Percentiles rank a stretch among this genome's conserved stretches.
These are phyloP conservation scores for Hypoxylon sp. DNA, from an alignment of 2,329 filamentous ascomycete species.

Conservation along the genomic window DNA sequence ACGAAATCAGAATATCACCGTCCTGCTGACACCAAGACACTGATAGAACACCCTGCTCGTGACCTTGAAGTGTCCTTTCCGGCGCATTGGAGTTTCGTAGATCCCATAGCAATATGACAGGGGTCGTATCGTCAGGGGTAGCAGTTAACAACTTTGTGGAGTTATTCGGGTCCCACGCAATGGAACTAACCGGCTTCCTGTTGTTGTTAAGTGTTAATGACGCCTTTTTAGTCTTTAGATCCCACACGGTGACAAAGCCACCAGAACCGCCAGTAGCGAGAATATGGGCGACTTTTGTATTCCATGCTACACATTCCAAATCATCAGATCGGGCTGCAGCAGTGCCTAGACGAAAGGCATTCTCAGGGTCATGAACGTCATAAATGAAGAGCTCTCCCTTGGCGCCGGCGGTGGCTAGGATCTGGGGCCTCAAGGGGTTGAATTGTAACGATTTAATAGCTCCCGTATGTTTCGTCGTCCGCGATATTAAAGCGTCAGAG, in stretches of 20 bases:
- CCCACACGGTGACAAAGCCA: slow-evolving; percentile 98
- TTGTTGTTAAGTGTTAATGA: slow-evolving; percentile 96
- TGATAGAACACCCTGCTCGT: slow-evolving; percentile 93
- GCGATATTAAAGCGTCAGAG: slow-evolving; percentile 84
- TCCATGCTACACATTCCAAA: slow-evolving; percentile 97
- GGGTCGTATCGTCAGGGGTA: slow-evolving; percentile 88
- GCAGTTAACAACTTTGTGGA: slow-evolving; percentile 95
- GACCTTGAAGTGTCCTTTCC: slow-evolving; percentile 88
- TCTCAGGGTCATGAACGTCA: slow-evolving; percentile 90
- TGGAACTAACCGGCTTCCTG: slow-evolving; percentile 92
- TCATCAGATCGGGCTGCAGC: slow-evolving; percentile 92
- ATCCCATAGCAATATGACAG: slow-evolving; percentile 94
- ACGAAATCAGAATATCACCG: slow-evolving; percentile 88
- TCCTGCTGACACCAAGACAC: slow-evolving; percentile 97
- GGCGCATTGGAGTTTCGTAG: slow-evolving; percentile 96
- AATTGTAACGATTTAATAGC: slow-evolving; percentile 96
- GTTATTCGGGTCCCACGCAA: slow-evolving; percentile 97
- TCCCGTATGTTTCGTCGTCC: slow-evolving; percentile 90
- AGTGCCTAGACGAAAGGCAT: slow-evolving; percentile 90
- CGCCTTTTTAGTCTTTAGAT: slow-evolving; percentile 97
- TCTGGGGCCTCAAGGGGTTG: slow-evolving; percentile 91
- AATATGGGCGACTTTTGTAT: slow-evolving; percentile 97
- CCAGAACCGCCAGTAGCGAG: slow-evolving; percentile 93
- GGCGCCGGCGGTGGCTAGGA: slow-evolving; percentile 91
- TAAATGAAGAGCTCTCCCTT: slow-evolving; percentile 98